A percentile compares a stretch with the other conserved stretches of the same genome.
These are phyloP conservation scores for Epithele typhae DNA, from an alignment of 768 basidiomycete species.

Conservation along the genomic window DNA sequence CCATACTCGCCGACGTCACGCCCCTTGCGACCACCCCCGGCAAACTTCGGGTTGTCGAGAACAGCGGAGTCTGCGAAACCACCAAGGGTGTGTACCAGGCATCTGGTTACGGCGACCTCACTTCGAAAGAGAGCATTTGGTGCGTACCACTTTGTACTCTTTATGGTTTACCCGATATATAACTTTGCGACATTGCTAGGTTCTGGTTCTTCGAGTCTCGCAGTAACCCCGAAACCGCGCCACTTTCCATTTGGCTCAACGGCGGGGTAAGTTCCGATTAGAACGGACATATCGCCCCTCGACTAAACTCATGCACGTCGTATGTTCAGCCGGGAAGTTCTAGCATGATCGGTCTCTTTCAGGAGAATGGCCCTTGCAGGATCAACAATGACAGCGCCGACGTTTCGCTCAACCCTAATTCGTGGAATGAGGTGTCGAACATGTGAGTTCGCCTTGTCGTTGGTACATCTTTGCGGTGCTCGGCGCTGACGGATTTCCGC, in stretches of 20 bases:
- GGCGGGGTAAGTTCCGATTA: conserved; percentile 39
- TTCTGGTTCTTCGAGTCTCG: conserved; percentile 70
- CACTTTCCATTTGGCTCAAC: conserved; percentile 66
- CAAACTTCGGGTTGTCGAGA: conserved; percentile 51
- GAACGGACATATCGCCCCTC: too few species aligned
- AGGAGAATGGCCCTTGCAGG: conserved; percentile 39
- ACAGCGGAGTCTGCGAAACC: conserved; percentile 63
- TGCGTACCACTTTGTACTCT: conserved; percentile 23
- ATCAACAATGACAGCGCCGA: conserved; percentile 49
- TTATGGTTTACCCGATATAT: not conserved
- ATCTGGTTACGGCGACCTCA: conserved; percentile 61
- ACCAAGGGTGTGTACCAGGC: conserved; percentile 58
- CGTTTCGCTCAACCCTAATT: conserved; percentile 47
- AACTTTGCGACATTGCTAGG: conserved; percentile 29
- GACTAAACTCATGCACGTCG: not conserved
- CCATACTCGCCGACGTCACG: not conserved
- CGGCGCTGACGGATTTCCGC: not conserved
- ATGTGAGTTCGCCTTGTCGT: conserved; percentile 28
- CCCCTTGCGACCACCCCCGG: conserved; percentile 34
- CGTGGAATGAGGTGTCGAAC: conserved; percentile 57
- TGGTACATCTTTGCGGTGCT: too few species aligned
- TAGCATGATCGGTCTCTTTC: conserved; percentile 34
- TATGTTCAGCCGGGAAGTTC: conserved; percentile 32
- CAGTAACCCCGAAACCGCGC: conserved; percentile 55
- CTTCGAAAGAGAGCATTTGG: conserved; percentile 56